phyloP scores from a whole-genome alignment of 2,329 filamentous ascomycete species.

The Capronia coronata region DNA sequence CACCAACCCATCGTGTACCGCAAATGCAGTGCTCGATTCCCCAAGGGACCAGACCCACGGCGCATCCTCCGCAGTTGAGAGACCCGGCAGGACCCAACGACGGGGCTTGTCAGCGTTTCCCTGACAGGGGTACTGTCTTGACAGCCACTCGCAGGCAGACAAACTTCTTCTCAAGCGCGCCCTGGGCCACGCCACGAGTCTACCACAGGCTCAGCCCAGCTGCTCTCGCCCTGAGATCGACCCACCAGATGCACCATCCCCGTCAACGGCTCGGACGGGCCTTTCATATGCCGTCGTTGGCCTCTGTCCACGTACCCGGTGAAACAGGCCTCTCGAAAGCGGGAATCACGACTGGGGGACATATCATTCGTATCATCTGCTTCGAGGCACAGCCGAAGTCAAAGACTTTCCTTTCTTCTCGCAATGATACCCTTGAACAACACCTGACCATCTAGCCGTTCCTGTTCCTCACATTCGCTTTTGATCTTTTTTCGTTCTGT shows the following conservation, averaged over 20 bases:
- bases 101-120: background rate
- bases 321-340: slow-evolving; percentile 16
- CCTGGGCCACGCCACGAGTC: slow-evolving; percentile 12
- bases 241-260: slow-evolving; percentile 1
- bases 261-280: slow-evolving; percentile 3
- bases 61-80: slow-evolving; percentile 5
- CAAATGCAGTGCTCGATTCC: background rate
- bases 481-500: slow-evolving; percentile 5
- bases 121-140: background rate
- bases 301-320: slow-evolving; percentile 1
- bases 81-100: background rate
- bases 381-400: slow-evolving; percentile 19
- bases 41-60: background rate
- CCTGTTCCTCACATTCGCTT: slow-evolving; percentile 13
- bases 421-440: slow-evolving; percentile 10
- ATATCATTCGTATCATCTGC: slow-evolving; percentile 8
- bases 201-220: slow-evolving; percentile 1
- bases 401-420: slow-evolving; percentile 11
- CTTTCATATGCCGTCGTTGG: slow-evolving; percentile 7
- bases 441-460: slow-evolving; percentile 8
- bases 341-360: slow-evolving; percentile 5
- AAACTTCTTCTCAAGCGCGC: background rate
- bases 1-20: background rate
- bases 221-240: background rate
- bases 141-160: background rate